Base-by-base conservation (phyloP, 129 eudicot species). In the Chrysanthemum lavandulifolium region DNA sequence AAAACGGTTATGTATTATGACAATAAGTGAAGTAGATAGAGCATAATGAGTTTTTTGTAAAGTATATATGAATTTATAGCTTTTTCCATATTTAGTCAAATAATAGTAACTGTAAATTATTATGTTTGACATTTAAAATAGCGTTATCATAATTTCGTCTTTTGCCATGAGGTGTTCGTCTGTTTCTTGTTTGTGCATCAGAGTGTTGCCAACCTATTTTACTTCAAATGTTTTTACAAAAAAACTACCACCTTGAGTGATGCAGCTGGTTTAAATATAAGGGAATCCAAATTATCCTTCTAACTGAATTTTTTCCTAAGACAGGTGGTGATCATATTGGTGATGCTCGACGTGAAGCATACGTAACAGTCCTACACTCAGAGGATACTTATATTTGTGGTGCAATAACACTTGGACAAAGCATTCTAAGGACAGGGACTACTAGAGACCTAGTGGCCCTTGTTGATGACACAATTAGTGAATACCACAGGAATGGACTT, bases 291-390 rank as follows among this genome's bases (percentile, higher is more conserved):
- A 7, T 40, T 6, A 40, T 1, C 31, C 13, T 36, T 8, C 13
- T 69, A 68, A 76, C 65, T 72, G 63, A 15, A 47, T 61, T 76
- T 7, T 40, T 36, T 74, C 57, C 6, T 14, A 3, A 19, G 9
- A 21, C 50, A 75, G 79, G 15, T 55, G 47, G 21, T 40, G 56
- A 43, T 53, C 67, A 75, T n/a, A 13, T 85, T 2, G 79, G 83
- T 9, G 82, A 84, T 73, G 73, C 57, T 48, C 77, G 50, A 54
- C 78, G 90, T 73, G 97, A 91, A 78, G 97, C 97, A 12, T 91
- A 91, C 63, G 95, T 90, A 61, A 91, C 97, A 21, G 80, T 88
- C 79, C 83, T 91, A 33, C 97, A 91, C 76, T 91, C 97, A 0
- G 84, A 89, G 0, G 83, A 91, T 47, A 78, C 80, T 47, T 91